Conservation (phyloP, 306 rosid genomes). For the Quercus agrifolia region DNA sequence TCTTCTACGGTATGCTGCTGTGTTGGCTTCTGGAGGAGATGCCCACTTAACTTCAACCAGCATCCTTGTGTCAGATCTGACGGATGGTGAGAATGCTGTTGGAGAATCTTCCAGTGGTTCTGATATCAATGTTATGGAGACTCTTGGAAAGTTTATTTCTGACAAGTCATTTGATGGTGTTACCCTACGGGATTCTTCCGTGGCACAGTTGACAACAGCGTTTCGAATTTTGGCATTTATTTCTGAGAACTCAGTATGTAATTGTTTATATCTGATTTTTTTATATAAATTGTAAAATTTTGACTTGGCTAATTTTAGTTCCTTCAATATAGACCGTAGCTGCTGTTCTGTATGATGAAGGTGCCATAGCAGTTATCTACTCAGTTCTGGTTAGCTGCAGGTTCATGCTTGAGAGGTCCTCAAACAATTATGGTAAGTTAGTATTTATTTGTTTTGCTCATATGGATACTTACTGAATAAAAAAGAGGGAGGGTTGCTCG, state of each 20-base stretch:
- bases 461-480: neutral
- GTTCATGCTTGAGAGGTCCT: constrained; percentile 90
- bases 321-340: constrained; percentile 67
- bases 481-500: neutral
- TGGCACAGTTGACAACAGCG: constrained; percentile 92
- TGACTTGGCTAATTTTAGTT: constrained; percentile 24
- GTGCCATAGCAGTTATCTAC: constrained; percentile 73
- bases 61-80: constrained; percentile 75
- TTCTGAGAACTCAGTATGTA: constrained; percentile 90
- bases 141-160: constrained; percentile 78
- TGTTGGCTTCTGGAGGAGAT: constrained; percentile 94
- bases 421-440: constrained; percentile 78
- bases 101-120: constrained; percentile 74
- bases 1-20: constrained; percentile 87
- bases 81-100: constrained; percentile 76
- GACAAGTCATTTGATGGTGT: constrained; percentile 94
- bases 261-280: constrained; percentile 15
- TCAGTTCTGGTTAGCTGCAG: constrained; percentile 87
- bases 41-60: constrained; percentile 77
- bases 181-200: constrained; percentile 80
- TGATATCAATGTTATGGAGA: constrained; percentile 96
- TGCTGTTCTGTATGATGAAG: constrained; percentile 83
- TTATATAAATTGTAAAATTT: constrained; percentile 11
- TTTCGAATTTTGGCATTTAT: constrained; percentile 89
- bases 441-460: constrained; percentile 2